phyloP scores from a whole-genome alignment of 768 basidiomycete genomes.

The Strobilomyces dryophilus region DNA sequence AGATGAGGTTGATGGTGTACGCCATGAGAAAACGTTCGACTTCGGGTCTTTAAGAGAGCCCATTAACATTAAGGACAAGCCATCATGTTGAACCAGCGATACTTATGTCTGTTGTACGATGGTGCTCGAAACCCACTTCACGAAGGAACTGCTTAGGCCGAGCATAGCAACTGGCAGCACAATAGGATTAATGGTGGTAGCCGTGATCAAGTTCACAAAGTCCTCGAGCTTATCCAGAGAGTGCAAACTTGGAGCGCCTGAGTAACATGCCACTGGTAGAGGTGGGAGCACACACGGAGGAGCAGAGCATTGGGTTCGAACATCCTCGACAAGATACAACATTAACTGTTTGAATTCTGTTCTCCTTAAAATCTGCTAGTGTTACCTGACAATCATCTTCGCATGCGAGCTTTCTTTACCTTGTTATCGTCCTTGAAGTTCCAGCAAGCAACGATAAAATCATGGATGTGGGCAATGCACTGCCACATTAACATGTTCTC shows the following conservation, averaged over 20 bases:
- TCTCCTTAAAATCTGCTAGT: not conserved
- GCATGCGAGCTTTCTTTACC: not conserved
- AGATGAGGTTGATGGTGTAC: no score
- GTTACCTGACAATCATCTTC: not conserved
- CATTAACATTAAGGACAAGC: not conserved
- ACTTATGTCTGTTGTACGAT: not conserved
- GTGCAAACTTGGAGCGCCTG: not conserved
- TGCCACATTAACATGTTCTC: not conserved
- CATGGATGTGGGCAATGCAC: constrained; percentile 4
- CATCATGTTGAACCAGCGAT: not conserved
- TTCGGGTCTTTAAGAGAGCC: not conserved
- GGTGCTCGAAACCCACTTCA: constrained; percentile 2
- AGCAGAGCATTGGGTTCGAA: not conserved
- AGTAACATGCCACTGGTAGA: not conserved
- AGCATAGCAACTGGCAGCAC: constrained; percentile 5
- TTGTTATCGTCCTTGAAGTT: constrained; percentile 1
- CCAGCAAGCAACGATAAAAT: constrained; percentile 7
- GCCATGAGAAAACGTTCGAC: not conserved
- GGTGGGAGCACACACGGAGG: not conserved
- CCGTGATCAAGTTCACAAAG: constrained; percentile 1
- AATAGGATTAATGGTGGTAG: not conserved
- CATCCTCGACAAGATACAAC: not conserved
- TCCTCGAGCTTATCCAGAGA: not conserved
- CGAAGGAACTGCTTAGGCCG: not conserved
- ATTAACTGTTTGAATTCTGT: not conserved